phyloP scores from a whole-genome alignment of 2,329 filamentous ascomycete genomes.

The Trichophaea hybrida region DNA sequence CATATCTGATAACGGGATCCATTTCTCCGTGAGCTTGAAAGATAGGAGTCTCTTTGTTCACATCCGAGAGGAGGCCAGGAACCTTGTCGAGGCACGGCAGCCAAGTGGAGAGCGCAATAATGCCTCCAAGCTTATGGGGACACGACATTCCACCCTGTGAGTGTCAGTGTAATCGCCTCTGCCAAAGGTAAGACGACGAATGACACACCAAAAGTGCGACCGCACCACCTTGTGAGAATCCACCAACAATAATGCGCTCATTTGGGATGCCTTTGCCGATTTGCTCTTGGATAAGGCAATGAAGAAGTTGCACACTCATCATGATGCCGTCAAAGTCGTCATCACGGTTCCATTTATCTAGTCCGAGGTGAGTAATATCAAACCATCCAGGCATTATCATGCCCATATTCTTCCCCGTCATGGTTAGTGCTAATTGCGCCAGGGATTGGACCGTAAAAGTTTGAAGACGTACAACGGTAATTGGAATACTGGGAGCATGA shows the following conservation, averaged over 20 bases:
- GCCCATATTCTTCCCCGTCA: conserved; percentile 54
- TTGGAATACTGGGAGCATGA: conserved; percentile 75
- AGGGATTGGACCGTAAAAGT: background rate
- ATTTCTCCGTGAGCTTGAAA: conserved; percentile 77
- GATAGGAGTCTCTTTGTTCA: conserved; percentile 47
- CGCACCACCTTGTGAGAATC: conserved; percentile 76
- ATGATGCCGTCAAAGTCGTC: conserved; percentile 58
- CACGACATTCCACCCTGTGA: conserved; percentile 52
- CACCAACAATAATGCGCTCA: conserved; percentile 70
- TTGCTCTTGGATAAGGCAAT: conserved; percentile 64
- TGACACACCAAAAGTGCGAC: conserved; percentile 53
- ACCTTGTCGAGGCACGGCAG: conserved; percentile 55
- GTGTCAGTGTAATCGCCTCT: background rate
- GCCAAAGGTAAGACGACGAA: background rate
- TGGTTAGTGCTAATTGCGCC: background rate
- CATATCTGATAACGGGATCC: conserved; percentile 57
- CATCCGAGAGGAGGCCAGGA: conserved; percentile 32
- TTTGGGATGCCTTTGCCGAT: conserved; percentile 66
- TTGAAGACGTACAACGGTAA: conserved; percentile 44
- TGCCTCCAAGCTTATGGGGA: conserved; percentile 63
- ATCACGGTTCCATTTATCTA: conserved; percentile 35
- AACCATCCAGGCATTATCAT: conserved; percentile 81
- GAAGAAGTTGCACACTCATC: conserved; percentile 58
- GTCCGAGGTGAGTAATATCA: conserved; percentile 47
- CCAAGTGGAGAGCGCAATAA: conserved; percentile 75